These are phyloP conservation scores for Geum urbanum DNA, from an alignment of 306 rosid species.

Conservation along the genomic window DNA sequence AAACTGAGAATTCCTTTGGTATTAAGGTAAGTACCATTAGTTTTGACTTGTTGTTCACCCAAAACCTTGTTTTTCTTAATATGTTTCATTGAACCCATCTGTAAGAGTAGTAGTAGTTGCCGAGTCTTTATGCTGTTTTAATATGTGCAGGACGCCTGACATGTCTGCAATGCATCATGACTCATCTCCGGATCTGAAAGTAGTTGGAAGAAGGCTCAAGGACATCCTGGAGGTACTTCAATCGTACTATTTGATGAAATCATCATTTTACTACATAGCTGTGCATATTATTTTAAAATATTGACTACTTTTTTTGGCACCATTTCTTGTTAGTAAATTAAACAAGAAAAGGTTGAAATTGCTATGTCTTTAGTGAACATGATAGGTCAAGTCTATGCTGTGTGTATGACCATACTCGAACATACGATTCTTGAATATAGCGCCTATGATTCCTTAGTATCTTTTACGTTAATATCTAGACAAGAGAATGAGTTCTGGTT, in stretches of 20 bases:
- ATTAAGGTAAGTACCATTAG: conserved; percentile 57
- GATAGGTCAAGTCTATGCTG: neutral
- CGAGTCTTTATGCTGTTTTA: conserved; percentile 24
- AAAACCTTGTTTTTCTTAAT: neutral
- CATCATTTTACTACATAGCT: conserved; percentile 3
- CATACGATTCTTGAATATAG: neutral
- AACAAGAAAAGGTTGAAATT: conserved; percentile 5
- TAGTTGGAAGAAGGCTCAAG: conserved; percentile 65
- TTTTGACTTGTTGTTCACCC: conserved; percentile 1
- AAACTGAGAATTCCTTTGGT: conserved; percentile 71
- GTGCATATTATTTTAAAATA: neutral
- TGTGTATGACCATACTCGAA: neutral
- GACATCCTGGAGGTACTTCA: conserved; percentile 67
- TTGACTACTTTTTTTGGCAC: conserved; percentile 1
- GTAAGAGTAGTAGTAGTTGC: neutral
- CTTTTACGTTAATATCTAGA: neutral
- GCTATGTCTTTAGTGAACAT: neutral
- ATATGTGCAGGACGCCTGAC: conserved; percentile 71
- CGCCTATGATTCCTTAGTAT: neutral
- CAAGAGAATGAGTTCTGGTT: conserved; percentile 4
- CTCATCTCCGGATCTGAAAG: conserved; percentile 70
- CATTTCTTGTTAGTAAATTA: neutral
- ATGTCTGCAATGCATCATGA: conserved; percentile 94
- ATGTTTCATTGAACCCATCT: neutral
- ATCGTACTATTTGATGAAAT: neutral